phyloP scores from a whole-genome alignment of 192 early-diverging fungal species.

The Thoreauomyces humboldtii region DNA sequence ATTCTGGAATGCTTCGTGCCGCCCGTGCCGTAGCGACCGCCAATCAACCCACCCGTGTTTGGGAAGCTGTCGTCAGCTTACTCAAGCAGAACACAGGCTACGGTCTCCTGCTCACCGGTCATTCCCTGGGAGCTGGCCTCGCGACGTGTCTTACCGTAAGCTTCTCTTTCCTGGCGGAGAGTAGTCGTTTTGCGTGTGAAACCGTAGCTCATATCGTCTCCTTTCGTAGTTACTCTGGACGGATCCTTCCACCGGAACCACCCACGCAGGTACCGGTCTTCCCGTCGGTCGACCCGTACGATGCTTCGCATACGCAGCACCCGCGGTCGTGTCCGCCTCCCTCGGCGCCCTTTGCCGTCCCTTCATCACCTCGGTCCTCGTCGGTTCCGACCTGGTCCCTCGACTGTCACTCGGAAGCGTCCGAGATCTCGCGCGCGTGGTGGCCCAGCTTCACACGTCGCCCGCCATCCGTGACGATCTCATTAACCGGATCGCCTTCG shows the following conservation, averaged over 20 bases:
- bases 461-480: constrained; percentile 6
- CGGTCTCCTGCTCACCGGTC: constrained; percentile 79
- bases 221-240: constrained; percentile 66
- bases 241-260: constrained; percentile 41
- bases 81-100: constrained; percentile 74
- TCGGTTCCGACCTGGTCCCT: constrained; percentile 76
- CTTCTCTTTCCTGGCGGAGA: too few relatives aligned
- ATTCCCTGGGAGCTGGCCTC: constrained; percentile 86
- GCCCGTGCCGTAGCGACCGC: constrained; percentile 61
- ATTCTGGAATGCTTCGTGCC: constrained; percentile 78
- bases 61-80: constrained; percentile 67
- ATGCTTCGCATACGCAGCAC: constrained; percentile 83
- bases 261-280: constrained; percentile 34
- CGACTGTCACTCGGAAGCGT: constrained; percentile 72
- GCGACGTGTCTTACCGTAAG: constrained; percentile 63
- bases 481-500: not conserved
- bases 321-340: constrained; percentile 67
- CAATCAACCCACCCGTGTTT: constrained; percentile 58
- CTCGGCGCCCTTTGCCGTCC: constrained; percentile 64
- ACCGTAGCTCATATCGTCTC: too few relatives aligned
- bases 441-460: constrained; percentile 17
- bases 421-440: constrained; percentile 73
- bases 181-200: too few relatives aligned
- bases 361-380: constrained; percentile 78
- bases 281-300: constrained; percentile 75